These are phyloP conservation scores for Posidonia australis DNA, from an alignment of 106 monocot genomes.

Conservation along the genomic window DNA sequence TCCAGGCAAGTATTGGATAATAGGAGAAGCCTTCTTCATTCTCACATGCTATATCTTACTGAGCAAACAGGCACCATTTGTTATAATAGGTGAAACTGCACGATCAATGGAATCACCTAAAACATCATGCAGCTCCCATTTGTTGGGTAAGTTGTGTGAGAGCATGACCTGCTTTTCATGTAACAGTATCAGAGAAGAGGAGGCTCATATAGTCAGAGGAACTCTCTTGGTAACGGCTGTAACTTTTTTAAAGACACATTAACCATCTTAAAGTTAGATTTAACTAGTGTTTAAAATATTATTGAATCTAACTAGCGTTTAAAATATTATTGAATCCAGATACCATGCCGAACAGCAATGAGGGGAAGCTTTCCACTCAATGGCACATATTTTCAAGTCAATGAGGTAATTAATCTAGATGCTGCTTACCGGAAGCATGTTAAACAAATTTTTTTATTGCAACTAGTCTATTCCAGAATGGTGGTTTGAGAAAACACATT, in stretches of 20 bases:
- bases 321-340: constrained; percentile 21
- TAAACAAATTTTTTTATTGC: background rate
- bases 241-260: background rate
- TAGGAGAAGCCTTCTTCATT: background rate
- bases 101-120: constrained; percentile 30
- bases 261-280: background rate
- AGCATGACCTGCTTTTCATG: constrained; percentile 52
- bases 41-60: background rate
- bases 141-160: constrained; percentile 31
- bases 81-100: constrained; percentile 35
- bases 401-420: constrained; percentile 30
- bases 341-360: constrained; percentile 70
- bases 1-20: constrained; percentile 26
- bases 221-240: constrained; percentile 36
- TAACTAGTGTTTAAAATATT: background rate
- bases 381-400: constrained; percentile 71
- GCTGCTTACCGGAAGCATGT: background rate
- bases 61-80: background rate
- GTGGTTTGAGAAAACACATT: background rate
- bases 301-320: background rate
- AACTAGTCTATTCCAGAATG: background rate
- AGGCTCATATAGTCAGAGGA: constrained; percentile 45
- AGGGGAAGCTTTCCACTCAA: constrained; percentile 70
- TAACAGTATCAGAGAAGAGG: constrained; percentile 50
- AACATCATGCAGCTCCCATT: constrained; percentile 28